Evolutionary conservation across 2,329 filamentous ascomycete species (phyloP).

Genomic region (Fusarium liriodendri): DNA sequence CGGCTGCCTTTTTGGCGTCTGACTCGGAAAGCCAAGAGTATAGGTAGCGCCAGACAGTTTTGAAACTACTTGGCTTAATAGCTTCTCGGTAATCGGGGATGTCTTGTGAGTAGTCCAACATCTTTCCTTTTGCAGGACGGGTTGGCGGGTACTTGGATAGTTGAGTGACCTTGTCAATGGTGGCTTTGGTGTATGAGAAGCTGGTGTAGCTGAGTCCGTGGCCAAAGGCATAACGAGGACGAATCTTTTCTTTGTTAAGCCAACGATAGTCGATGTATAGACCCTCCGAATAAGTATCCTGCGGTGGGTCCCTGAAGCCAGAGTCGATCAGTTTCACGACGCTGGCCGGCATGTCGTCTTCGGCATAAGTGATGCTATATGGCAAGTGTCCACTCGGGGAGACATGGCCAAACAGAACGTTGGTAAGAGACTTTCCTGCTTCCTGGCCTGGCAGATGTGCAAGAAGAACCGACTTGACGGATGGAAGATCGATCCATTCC

Average conservation of each 20-base stretch:
- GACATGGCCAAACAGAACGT: constrained; percentile 81
- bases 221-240: constrained; percentile 87
- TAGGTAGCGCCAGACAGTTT: constrained; percentile 72
- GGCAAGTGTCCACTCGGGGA: constrained; percentile 85
- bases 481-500: constrained; percentile 80
- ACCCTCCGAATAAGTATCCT: constrained; percentile 86
- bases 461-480: constrained; percentile 81
- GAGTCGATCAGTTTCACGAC: constrained; percentile 61
- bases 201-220: constrained; percentile 85
- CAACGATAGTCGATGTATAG: constrained; percentile 91
- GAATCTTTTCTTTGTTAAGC: constrained; percentile 81
- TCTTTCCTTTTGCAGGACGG: constrained; percentile 51
- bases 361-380: constrained; percentile 82
- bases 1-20: constrained; percentile 55
- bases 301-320: constrained; percentile 69
- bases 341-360: constrained; percentile 76
- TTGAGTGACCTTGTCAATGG: constrained; percentile 58
- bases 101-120: constrained; percentile 59
- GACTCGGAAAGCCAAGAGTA: constrained; percentile 71
- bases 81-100: constrained; percentile 66
- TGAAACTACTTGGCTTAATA: constrained; percentile 69
- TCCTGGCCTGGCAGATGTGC: constrained; percentile 91
- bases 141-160: constrained; percentile 54
- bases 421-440: constrained; percentile 82
- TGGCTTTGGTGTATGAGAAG: constrained; percentile 69